Evolutionary conservation across 352 stramenopile species (phyloP).

Genomic region (Aphanomyces invadans): DNA sequence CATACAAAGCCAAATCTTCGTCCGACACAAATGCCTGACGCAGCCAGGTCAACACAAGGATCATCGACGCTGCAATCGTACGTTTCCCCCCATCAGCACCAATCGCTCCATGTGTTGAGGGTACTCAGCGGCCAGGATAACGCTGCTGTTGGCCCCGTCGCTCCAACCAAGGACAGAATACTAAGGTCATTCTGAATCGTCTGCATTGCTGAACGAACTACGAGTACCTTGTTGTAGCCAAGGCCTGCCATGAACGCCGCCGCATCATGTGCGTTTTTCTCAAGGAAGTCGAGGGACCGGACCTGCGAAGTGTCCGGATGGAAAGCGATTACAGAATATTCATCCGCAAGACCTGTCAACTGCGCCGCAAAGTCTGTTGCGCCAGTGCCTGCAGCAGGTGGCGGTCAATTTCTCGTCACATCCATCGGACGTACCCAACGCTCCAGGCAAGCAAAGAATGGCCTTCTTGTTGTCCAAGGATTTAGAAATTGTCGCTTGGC

Average conservation of each 20-base stretch:
- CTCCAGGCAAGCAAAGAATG: conserved; percentile 59
- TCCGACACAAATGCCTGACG: conserved; percentile 61
- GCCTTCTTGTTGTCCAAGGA: conserved; percentile 17
- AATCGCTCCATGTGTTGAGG: conserved; percentile 60
- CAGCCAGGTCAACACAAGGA: not conserved
- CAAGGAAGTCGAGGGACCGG: conserved; percentile 48
- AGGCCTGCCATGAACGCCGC: conserved; percentile 49
- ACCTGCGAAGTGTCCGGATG: conserved; percentile 46
- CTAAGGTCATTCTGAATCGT: conserved; percentile 27
- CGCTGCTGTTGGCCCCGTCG: conserved; percentile 62
- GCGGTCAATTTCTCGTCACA: not conserved
- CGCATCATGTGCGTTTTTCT: conserved; percentile 67
- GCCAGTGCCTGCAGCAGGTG: conserved; percentile 33
- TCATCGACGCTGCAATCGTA: conserved; percentile 27
- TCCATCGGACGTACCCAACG: conserved; percentile 37
- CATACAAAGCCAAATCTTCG: conserved; percentile 58
- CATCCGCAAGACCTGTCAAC: conserved; percentile 38
- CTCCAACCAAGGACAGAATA: conserved; percentile 71
- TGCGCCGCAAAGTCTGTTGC: conserved; percentile 54
- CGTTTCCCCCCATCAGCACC: conserved; percentile 72
- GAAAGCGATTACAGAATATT: conserved; percentile 59
- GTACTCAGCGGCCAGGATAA: conserved; percentile 57
- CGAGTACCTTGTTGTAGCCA: conserved; percentile 41
- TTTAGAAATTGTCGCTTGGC: conserved; percentile 17
- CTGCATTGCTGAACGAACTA: not conserved